These are phyloP conservation scores for Corynespora cassiicola DNA, from an alignment of 2,329 filamentous ascomycete species.

Conservation along the genomic window DNA sequence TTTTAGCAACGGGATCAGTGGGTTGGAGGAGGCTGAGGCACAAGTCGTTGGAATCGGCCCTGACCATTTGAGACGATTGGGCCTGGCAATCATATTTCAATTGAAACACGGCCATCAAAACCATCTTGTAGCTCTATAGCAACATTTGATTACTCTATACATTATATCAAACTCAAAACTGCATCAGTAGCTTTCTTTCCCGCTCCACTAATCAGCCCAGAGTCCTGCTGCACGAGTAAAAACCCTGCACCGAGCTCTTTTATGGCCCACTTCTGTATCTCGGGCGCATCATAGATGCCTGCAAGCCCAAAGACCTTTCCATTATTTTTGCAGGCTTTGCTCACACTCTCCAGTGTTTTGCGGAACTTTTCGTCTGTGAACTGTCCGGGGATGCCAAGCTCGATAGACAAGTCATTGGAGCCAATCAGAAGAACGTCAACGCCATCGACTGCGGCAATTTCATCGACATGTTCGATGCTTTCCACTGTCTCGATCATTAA, in stretches of 20 bases:
- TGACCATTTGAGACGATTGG: no score
- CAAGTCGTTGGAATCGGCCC: no score
- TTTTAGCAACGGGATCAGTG: no score
- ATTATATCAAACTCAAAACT: no score
- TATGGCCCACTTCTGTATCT: slow-evolving; percentile 1
- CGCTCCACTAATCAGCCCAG: not conserved
- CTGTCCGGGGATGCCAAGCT: slow-evolving; percentile 1
- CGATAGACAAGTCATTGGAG: slow-evolving; percentile 54
- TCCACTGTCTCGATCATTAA: slow-evolving; percentile 42
- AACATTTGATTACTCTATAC: no score
- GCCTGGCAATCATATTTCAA: not conserved
- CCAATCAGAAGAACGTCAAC: slow-evolving; percentile 58
- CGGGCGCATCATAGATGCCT: slow-evolving; percentile 2
- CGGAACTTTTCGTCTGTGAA: slow-evolving; percentile 1
- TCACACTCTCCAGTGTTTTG: not conserved
- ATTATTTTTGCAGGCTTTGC: not conserved
- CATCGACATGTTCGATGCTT: slow-evolving; percentile 42
- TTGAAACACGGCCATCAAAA: not conserved
- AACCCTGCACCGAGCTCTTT: not conserved
- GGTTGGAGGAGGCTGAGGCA: no score
- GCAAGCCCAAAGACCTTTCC: not conserved
- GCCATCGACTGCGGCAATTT: slow-evolving; percentile 55
- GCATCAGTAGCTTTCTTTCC: slow-evolving; percentile 1
- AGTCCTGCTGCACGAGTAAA: slow-evolving; percentile 1
- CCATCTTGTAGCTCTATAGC: no score